Base-by-base conservation (phyloP, 2,329 filamentous ascomycete species). In the Annulohypoxylon truncatum region DNA sequence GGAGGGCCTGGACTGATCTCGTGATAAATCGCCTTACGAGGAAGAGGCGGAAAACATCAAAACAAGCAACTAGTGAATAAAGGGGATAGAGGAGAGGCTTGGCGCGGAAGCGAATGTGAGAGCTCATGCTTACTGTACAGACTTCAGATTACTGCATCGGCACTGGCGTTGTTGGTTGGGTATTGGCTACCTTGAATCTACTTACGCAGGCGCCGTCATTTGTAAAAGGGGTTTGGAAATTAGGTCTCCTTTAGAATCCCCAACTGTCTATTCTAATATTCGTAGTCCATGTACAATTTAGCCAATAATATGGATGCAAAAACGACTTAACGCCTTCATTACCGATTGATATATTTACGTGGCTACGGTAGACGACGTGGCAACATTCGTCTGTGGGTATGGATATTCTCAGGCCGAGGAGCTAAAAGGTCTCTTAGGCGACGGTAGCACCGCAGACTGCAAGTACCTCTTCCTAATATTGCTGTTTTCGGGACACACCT, bases 111-210 rank as follows among this genome's bases (percentile, higher is more conserved):
- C 20, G 31, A 26, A 46, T 18, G 48, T 31, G 26, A 15, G 4
- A 29, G 12, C 29, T 4, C 13, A 12, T 6, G 12, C 9, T 46
- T 35, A 7, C 55, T 61, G 55, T 61, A 61, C 38, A 24, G 46
- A 56, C 28, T 33, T 51, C 29, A 10, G 31, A 50, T 56, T 42
- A 61, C 61, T 67, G 73, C 73, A 74, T 75, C 38, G 59, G 73
- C 71, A 70, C 7, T 48, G 74, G 74, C 74, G 67, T 69, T 62
- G 67, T 69, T 62, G 53, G 73, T 72, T 71, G 63, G 65, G 57
- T 53, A 62, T 55, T 51, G 46, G 33, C 18, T 44, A 47, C 13
- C 28, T 35, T 59, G 18, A 50, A 50, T 59, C n/a, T 65, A 62
- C 62, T 52, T 59, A 44, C 52, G 59, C 40, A 51, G 35, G 42